These are phyloP conservation scores for Euphorbia tirucalli DNA, from an alignment of 345 rosid species.

Conservation along the genomic window DNA sequence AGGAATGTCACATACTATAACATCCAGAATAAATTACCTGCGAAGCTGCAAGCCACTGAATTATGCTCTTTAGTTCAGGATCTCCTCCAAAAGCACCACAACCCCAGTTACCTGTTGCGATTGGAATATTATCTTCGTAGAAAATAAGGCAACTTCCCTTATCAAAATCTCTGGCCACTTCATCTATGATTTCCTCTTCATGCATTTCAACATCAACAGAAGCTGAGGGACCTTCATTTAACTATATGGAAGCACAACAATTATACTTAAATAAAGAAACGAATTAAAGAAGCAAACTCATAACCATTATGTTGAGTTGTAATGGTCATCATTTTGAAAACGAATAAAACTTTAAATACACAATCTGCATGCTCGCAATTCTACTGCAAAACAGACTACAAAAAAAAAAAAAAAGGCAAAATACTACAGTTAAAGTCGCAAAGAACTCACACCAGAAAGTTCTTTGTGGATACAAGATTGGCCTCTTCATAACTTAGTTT, in stretches of 20 bases:
- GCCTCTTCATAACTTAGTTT: slow-evolving; percentile 24
- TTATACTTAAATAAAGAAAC: neutral
- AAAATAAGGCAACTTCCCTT: slow-evolving; percentile 23
- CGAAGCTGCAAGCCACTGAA: slow-evolving; percentile 98
- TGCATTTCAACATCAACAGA: slow-evolving; percentile 25
- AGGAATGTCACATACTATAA: neutral
- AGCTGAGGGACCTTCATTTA: slow-evolving; percentile 37
- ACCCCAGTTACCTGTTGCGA: slow-evolving; percentile 96
- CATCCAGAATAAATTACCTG: slow-evolving; percentile 46
- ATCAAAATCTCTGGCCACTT: slow-evolving; percentile 21
- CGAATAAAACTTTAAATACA: no score
- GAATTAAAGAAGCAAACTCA: no score
- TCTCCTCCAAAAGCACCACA: slow-evolving; percentile 99
- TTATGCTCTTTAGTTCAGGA: slow-evolving; percentile 72
- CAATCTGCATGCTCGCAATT: neutral
- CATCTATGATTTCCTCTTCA: slow-evolving; percentile 25
- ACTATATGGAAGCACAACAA: slow-evolving; percentile 28
- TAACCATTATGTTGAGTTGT: no score
- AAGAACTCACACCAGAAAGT: slow-evolving; percentile 27
- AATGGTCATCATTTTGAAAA: no score
- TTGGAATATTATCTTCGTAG: slow-evolving; percentile 47
- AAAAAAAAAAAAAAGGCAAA: neutral
- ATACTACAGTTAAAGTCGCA: neutral
- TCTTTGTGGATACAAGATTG: slow-evolving; percentile 16
- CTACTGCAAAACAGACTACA: neutral